Evolutionary conservation across 305 asterid species (phyloP).

Genomic region (Plantago coronopus): DNA sequence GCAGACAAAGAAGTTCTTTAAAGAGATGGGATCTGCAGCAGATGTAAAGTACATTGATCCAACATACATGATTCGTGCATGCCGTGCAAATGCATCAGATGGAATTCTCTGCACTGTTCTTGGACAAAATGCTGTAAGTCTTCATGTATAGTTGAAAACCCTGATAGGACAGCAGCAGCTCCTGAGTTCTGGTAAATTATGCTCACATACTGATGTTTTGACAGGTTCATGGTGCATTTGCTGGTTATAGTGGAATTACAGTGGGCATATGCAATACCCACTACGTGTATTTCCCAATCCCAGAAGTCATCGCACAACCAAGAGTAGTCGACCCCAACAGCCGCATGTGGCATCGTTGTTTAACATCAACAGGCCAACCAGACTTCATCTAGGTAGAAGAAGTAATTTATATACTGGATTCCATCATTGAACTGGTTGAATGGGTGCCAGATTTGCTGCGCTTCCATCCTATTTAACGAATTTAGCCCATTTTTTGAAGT

Average conservation of each 20-base stretch:
- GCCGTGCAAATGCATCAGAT: conserved; percentile 98
- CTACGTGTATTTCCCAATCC: conserved; percentile 84
- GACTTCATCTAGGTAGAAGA: conserved; percentile 50
- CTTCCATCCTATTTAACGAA: not conserved
- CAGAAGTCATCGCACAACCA: conserved; percentile 79
- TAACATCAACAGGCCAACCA: conserved; percentile 96
- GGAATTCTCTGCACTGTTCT: conserved; percentile 94
- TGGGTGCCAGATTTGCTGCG: conserved; percentile 15
- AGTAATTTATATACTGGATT: conserved; percentile 18
- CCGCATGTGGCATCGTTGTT: conserved; percentile 99
- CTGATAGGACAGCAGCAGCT: too few relatives aligned
- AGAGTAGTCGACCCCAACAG: conserved; percentile 74
- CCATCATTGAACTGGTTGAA: conserved; percentile 26
- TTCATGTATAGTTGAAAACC: not conserved
- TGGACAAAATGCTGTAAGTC: conserved; percentile 97
- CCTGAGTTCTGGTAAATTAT: not conserved
- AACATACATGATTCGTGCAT: conserved; percentile 97
- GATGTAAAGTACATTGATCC: conserved; percentile 97
- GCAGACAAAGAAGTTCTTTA: conserved; percentile 80
- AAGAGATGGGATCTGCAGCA: conserved; percentile 66
- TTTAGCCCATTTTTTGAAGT: conserved; percentile 10
- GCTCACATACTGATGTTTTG: conserved; percentile 10
- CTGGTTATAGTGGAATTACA: conserved; percentile 92
- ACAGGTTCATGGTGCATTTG: conserved; percentile 99
- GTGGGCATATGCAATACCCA: conserved; percentile 96